Conservation (phyloP, 495 filamentous ascomycete genomes). For the Clohesyomyces aquaticus region DNA sequence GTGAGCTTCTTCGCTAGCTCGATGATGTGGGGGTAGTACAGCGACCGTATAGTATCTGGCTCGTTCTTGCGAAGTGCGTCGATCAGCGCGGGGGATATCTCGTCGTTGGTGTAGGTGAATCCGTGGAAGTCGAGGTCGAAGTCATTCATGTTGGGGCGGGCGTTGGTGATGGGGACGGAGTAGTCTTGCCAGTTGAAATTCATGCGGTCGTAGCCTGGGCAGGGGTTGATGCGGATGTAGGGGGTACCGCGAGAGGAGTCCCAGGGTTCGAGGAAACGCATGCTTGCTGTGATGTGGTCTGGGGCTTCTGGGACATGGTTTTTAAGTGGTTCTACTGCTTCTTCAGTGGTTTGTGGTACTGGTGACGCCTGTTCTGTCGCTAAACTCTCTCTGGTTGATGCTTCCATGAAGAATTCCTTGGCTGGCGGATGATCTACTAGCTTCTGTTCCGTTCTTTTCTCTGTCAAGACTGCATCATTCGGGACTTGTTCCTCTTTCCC, state of each 20-base stretch:
- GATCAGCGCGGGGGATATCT: background rate
- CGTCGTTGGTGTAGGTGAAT: slow-evolving; percentile 16
- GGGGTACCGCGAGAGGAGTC: slow-evolving; percentile 13
- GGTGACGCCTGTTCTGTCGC: background rate
- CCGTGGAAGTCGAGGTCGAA: slow-evolving; percentile 14
- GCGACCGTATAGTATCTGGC: background rate
- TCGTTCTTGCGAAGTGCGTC: slow-evolving; percentile 2
- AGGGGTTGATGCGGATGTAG: slow-evolving; percentile 14
- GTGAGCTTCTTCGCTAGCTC: slow-evolving; percentile 2
- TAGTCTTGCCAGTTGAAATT: slow-evolving; percentile 25
- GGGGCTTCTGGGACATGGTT: background rate
- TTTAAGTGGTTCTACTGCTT: background rate
- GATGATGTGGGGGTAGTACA: slow-evolving; percentile 18
- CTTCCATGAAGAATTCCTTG: background rate
- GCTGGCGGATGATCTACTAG: too few relatives aligned
- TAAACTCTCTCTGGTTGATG: background rate
- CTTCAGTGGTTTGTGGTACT: background rate
- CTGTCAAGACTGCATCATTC: too few relatives aligned
- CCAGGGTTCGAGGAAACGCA: slow-evolving; percentile 29
- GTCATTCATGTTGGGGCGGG: background rate
- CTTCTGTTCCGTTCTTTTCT: too few relatives aligned
- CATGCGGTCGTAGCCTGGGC: slow-evolving; percentile 11
- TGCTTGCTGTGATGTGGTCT: slow-evolving; percentile 2
- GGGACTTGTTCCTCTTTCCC: background rate
- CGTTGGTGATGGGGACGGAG: slow-evolving; percentile 1